phyloP scores from a whole-genome alignment of 345 rosid species.

The Gossypium arboreum region DNA sequence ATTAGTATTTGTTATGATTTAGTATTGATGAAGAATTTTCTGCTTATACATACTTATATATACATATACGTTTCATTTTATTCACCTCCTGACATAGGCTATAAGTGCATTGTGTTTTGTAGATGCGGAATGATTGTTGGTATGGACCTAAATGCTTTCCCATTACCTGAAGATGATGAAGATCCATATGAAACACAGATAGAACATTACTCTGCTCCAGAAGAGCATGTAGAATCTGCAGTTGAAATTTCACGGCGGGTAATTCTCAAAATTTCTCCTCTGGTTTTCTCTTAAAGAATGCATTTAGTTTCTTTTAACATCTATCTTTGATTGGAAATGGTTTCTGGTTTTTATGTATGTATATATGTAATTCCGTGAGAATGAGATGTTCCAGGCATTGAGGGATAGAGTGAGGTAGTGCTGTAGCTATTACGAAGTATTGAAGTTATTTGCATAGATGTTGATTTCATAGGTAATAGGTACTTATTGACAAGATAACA shows the following conservation, averaged over 20 bases:
- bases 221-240: conserved; percentile 56
- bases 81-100: conserved; percentile 4
- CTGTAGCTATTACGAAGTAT: background rate
- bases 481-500: background rate
- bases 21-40: no score
- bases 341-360: background rate
- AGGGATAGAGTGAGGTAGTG: background rate
- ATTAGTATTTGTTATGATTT: no score
- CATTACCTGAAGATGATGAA: conserved; percentile 77
- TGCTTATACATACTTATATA: no score
- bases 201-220: conserved; percentile 41
- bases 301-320: background rate
- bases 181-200: conserved; percentile 46
- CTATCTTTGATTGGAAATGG: background rate
- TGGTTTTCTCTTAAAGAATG: background rate
- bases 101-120: conserved; percentile 29
- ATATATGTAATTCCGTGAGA: no score
- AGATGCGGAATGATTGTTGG: conserved; percentile 61
- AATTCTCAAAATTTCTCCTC: conserved; percentile 8
- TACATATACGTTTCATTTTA: background rate
- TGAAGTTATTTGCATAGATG: background rate
- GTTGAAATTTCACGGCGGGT: conserved; percentile 73
- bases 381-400: background rate
- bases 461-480: background rate
- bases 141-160: conserved; percentile 75